Evolutionary conservation across 2,329 filamentous ascomycete species (phyloP).

Genomic region (Pseudogymnoascus sp.): DNA sequence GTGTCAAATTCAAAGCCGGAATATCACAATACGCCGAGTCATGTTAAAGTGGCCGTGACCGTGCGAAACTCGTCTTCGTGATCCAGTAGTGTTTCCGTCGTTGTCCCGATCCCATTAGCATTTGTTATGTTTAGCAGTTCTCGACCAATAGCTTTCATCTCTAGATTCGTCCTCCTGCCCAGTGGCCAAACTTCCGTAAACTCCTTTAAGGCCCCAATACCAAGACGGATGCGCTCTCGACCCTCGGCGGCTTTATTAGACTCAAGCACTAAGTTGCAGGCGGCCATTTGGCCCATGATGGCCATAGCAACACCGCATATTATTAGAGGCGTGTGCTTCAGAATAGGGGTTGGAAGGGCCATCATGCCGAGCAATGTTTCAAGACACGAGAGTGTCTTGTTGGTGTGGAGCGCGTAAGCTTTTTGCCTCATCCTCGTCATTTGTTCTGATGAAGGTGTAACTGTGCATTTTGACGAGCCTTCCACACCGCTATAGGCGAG

Average conservation of each 20-base stretch:
- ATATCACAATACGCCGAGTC: too few species aligned
- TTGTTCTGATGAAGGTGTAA: too few species aligned
- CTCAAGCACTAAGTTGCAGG: slow-evolving; percentile 45
- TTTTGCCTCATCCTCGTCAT: too few species aligned
- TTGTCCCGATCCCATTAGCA: too few species aligned
- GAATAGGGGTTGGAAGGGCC: slow-evolving; percentile 45
- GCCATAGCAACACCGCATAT: slow-evolving; percentile 48
- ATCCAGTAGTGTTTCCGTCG: too few species aligned
- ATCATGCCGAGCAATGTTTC: slow-evolving; percentile 48
- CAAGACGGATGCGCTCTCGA: slow-evolving; percentile 49
- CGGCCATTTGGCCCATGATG: slow-evolving; percentile 52
- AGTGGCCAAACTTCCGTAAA: slow-evolving; percentile 51
- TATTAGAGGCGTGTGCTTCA: slow-evolving; percentile 51
- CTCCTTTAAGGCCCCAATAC: slow-evolving; percentile 50
- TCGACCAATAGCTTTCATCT: slow-evolving; percentile 50
- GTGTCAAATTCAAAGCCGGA: too few species aligned
- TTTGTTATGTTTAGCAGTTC: slow-evolving; percentile 31
- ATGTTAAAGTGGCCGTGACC: too few species aligned
- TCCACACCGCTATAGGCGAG: too few species aligned
- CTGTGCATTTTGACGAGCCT: too few species aligned
- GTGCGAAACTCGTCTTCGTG: too few species aligned
- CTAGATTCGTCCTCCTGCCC: slow-evolving; percentile 45
- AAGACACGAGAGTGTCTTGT: slow-evolving; percentile 33
- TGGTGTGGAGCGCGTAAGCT: too few species aligned
- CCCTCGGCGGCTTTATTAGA: slow-evolving; percentile 36